phyloP scores from a whole-genome alignment of 2,329 filamentous ascomycete genomes.

The Apiospora sp. region DNA sequence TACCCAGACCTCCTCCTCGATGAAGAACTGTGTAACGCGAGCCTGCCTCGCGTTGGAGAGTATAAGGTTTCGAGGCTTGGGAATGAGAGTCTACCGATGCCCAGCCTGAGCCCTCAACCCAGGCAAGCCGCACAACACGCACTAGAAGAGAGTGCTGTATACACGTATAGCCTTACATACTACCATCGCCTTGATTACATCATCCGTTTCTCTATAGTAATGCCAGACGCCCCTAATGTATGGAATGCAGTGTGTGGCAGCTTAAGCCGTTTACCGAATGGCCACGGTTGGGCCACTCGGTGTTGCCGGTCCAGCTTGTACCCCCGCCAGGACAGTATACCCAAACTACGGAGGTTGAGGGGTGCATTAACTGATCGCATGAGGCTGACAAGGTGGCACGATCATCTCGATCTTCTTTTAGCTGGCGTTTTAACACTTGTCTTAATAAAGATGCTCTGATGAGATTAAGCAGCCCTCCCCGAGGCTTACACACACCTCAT shows the following conservation, averaged over 20 bases:
- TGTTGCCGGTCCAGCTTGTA: slow-evolving; percentile 8
- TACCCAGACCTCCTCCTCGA: background rate
- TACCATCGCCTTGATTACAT: background rate
- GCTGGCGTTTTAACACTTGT: background rate
- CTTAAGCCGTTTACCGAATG: background rate
- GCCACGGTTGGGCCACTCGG: slow-evolving; percentile 2
- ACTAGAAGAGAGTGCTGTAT: background rate
- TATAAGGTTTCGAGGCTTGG: background rate
- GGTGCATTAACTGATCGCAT: slow-evolving; percentile 6
- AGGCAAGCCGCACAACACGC: background rate
- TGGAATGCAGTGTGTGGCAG: slow-evolving; percentile 1
- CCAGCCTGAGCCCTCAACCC: background rate
- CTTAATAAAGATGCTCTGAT: background rate
- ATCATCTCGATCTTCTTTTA: slow-evolving; percentile 7
- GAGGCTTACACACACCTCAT: background rate
- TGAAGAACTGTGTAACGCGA: background rate
- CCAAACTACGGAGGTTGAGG: background rate
- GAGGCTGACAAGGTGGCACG: slow-evolving; percentile 22
- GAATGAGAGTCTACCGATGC: background rate
- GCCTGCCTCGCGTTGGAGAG: background rate
- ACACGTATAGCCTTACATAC: background rate
- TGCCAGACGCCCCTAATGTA: background rate
- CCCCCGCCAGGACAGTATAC: background rate
- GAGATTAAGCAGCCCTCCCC: background rate
- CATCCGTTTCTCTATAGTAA: background rate